phyloP scores from a whole-genome alignment of 352 stramenopile species.

The Albugo laibachii region DNA sequence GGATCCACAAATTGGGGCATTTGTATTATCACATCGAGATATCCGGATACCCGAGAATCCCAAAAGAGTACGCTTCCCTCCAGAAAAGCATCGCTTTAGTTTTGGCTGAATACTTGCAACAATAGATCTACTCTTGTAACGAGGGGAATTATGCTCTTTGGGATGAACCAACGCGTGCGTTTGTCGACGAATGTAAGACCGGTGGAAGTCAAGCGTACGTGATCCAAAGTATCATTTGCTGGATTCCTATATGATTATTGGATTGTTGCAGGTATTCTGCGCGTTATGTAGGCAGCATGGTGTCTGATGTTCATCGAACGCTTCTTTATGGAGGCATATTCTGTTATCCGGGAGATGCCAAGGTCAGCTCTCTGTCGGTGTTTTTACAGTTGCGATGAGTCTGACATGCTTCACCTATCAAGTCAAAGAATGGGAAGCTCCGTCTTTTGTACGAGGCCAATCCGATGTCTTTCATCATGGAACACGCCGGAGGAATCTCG shows the following conservation, averaged over 20 bases:
- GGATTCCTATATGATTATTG: neutral
- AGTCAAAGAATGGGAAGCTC: conserved; percentile 84
- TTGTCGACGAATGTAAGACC: conserved; percentile 77
- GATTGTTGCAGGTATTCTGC: conserved; percentile 50
- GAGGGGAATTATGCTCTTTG: conserved; percentile 94
- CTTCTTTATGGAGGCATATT: conserved; percentile 98
- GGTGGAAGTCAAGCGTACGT: conserved; percentile 32
- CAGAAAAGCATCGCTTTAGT: neutral
- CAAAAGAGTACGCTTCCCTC: conserved; percentile 33
- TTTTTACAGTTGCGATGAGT: neutral
- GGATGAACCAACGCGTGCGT: conserved; percentile 84
- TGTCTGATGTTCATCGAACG: conserved; percentile 97
- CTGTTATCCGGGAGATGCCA: conserved; percentile 92
- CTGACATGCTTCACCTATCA: neutral
- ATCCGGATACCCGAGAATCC: conserved; percentile 87
- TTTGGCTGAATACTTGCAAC: neutral
- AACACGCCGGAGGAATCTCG: conserved; percentile 91
- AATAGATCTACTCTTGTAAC: conserved; percentile 94
- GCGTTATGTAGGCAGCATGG: conserved; percentile 97
- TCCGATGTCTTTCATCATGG: conserved; percentile 98
- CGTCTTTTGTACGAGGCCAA: conserved; percentile 97
- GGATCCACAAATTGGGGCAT: conserved; percentile 95
- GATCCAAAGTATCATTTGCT: neutral
- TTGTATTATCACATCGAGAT: conserved; percentile 90
- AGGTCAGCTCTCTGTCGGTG: conserved; percentile 31